A percentile compares a stretch with the other conserved stretches of the same genome.
These are phyloP conservation scores for Rhizomucor pusillus DNA, from an alignment of 371 early-diverging fungal species.

Conservation along the genomic window DNA sequence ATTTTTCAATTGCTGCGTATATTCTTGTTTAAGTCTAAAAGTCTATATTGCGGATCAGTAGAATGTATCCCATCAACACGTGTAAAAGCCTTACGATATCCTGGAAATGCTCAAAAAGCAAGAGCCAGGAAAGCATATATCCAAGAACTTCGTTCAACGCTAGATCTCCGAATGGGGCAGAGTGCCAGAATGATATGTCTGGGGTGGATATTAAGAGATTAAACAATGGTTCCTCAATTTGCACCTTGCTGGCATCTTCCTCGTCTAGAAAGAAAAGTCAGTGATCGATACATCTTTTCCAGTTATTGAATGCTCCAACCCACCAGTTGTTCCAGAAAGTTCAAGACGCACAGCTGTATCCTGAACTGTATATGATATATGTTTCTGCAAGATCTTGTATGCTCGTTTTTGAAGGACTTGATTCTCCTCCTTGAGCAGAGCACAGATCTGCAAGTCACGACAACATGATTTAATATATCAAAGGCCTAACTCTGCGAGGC, in stretches of 20 bases:
- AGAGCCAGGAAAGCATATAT: slow-evolving; percentile 72
- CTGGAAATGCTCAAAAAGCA: slow-evolving; percentile 75
- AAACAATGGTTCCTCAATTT: slow-evolving; percentile 21
- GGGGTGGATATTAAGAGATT: slow-evolving; percentile 25
- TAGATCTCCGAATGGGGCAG: slow-evolving; percentile 16
- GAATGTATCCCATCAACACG: background rate
- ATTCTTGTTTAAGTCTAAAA: slow-evolving; percentile 67
- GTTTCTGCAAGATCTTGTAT: slow-evolving; percentile 39
- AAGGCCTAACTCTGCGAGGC: background rate
- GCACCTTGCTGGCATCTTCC: slow-evolving; percentile 11
- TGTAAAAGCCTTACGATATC: slow-evolving; percentile 61
- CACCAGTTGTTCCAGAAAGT: slow-evolving; percentile 30
- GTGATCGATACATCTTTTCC: background rate
- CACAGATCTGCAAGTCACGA: background rate
- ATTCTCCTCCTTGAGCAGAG: slow-evolving; percentile 19
- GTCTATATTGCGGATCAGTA: slow-evolving; percentile 48
- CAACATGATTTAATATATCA: no score
- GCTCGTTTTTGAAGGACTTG: slow-evolving; percentile 43
- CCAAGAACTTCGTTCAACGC: slow-evolving; percentile 51
- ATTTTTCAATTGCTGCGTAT: slow-evolving; percentile 63
- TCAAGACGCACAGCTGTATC: slow-evolving; percentile 51
- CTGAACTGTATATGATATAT: slow-evolving; percentile 36
- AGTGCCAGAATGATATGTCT: slow-evolving; percentile 20
- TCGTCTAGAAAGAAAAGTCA: slow-evolving; percentile 14
- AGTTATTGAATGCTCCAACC: background rate